Evolutionary conservation across 352 stramenopile species (phyloP).

Genomic region (Elongisporangium undulatum): DNA sequence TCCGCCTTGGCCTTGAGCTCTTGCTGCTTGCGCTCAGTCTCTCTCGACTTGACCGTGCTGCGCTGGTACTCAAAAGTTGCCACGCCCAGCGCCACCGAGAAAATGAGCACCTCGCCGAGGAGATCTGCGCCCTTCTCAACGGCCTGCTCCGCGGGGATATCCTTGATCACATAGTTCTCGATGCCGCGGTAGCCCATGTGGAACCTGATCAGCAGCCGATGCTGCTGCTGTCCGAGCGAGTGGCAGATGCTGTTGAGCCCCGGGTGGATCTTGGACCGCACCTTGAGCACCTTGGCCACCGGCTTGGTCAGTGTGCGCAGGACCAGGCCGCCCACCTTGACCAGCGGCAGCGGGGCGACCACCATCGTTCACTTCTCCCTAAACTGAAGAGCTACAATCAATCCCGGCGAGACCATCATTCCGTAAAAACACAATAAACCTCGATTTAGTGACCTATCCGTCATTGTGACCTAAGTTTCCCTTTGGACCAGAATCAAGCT

Average conservation of each 20-base stretch:
- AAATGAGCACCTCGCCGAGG: conserved; percentile 76
- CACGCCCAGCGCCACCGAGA: conserved; percentile 63
- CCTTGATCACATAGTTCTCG: conserved; percentile 76
- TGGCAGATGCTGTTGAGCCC: conserved; percentile 57
- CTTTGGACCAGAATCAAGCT: neutral
- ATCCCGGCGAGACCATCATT: neutral
- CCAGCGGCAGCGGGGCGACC: conserved; percentile 62
- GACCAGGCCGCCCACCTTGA: conserved; percentile 81
- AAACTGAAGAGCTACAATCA: neutral
- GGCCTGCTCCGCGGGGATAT: conserved; percentile 60
- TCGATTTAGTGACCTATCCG: neutral
- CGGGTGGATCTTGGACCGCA: conserved; percentile 80
- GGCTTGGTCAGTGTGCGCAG: conserved; percentile 82
- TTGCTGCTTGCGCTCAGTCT: conserved; percentile 54
- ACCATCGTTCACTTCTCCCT: conserved; percentile 7
- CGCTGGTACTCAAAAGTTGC: conserved; percentile 77
- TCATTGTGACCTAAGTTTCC: neutral
- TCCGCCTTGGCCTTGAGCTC: conserved; percentile 43
- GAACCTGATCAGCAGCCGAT: conserved; percentile 55
- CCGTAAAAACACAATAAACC: neutral
- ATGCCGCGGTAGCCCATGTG: conserved; percentile 82
- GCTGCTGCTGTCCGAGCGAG: conserved; percentile 58
- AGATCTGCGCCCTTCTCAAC: conserved; percentile 76
- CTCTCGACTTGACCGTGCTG: conserved; percentile 40
- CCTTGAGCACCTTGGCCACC: conserved; percentile 86